Conservation (phyloP, 2,329 filamentous ascomycete genomes). For the Penicillium sumatraense region DNA sequence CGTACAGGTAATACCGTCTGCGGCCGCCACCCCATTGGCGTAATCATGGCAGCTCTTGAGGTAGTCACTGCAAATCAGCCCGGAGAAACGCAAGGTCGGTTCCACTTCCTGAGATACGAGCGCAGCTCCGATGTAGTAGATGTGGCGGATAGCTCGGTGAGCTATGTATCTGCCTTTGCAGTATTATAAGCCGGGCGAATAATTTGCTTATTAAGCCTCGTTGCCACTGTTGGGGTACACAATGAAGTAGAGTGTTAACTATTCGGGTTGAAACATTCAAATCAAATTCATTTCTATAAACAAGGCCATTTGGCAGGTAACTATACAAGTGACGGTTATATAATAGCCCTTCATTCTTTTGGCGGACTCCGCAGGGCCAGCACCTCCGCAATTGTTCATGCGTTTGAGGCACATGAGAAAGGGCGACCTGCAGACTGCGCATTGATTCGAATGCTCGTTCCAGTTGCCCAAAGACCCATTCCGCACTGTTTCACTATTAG, state of each 20-base stretch:
- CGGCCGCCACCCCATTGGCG: slow-evolving; percentile 90
- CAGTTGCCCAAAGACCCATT: slow-evolving; percentile 4
- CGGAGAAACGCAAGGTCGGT: slow-evolving; percentile 55
- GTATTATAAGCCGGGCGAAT: slow-evolving; percentile 56
- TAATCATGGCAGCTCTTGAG: slow-evolving; percentile 88
- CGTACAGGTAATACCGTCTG: slow-evolving; percentile 90
- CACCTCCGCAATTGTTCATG: not conserved
- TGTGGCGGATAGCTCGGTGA: slow-evolving; percentile 80
- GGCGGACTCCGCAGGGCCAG: not conserved
- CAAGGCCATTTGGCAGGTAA: not conserved
- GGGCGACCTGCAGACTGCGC: not conserved
- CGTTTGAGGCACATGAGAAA: not conserved
- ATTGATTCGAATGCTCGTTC: slow-evolving; percentile 4
- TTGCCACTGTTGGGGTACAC: not conserved
- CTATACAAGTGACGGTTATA: not conserved
- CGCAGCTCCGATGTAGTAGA: slow-evolving; percentile 75
- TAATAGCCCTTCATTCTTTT: not conserved
- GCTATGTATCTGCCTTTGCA: slow-evolving; percentile 92
- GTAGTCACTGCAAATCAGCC: slow-evolving; percentile 51
- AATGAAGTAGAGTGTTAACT: not conserved
- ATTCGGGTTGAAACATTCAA: not conserved
- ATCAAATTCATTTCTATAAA: not conserved
- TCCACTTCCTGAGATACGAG: slow-evolving; percentile 85
- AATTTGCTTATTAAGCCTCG: not conserved
- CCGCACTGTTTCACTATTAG: not conserved